These are phyloP conservation scores for Fraxinus xanthoxyloides DNA, from an alignment of 305 asterid genomes.

Conservation along the genomic window DNA sequence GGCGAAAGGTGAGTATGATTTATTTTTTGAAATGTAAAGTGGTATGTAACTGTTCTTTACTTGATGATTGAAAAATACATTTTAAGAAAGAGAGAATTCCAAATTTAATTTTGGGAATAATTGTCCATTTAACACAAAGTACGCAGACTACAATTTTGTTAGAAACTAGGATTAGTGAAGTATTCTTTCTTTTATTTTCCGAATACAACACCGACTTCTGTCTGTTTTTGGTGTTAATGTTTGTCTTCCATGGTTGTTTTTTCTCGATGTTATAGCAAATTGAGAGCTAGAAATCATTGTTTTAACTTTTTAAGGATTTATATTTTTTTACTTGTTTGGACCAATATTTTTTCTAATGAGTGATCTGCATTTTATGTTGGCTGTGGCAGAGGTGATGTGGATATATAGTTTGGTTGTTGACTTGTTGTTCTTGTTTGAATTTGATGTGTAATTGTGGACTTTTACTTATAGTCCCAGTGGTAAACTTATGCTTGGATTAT, in stretches of 20 bases:
- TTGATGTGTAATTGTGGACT: background rate
- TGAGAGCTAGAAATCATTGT: background rate
- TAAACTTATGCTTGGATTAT: conserved; percentile 1
- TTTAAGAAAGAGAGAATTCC: background rate
- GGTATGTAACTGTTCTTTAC: conserved; percentile 1
- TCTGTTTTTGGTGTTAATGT: background rate
- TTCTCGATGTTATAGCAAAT: background rate
- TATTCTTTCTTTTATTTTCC: background rate
- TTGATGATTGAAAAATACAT: background rate
- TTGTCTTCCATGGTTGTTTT: background rate
- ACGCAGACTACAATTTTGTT: background rate
- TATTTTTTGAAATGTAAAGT: background rate
- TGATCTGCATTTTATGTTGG: background rate
- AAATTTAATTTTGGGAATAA: background rate
- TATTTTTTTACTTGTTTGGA: background rate
- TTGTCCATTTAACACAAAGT: background rate
- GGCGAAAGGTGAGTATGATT: conserved; percentile 1
- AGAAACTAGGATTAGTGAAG: conserved; percentile 12
- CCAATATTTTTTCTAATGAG: too few species aligned
- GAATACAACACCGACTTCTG: background rate
- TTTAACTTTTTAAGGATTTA: background rate
- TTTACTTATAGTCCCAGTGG: conserved; percentile 28
- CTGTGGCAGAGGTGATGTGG: background rate
- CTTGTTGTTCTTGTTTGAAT: background rate
- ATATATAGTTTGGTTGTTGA: background rate